Base-by-base conservation (phyloP, 495 filamentous ascomycete genomes). In the Hypoxylon rickii region DNA sequence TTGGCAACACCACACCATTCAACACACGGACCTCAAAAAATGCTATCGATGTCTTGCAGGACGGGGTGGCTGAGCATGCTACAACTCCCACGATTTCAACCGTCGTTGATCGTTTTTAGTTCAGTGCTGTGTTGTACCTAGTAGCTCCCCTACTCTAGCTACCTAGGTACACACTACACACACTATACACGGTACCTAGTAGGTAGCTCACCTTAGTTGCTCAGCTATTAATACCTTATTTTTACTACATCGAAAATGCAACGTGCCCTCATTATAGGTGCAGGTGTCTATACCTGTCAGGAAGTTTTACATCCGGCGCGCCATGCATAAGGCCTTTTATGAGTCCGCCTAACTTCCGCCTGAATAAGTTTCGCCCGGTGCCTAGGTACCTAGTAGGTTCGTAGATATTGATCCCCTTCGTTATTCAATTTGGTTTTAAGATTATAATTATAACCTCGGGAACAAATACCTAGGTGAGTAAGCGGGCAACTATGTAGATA, bases 31-130 rank as follows among this genome's bases (percentile, higher is more conserved):
- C 36, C 15, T 24, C 4, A 4, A 10, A 52, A 4, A 10, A 52
- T 44, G 46, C 41, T 59, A 55, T 58, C 54, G 60, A 64, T 64
- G 60, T 64, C 60, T 64, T 64, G 60, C 60, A 64, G 60, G 49
- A 57, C 59, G 53, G 59, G 60, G 55, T 64, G 60, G 60, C 55
- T 64, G 60, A 55, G 53, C 59, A 57, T 44, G 51, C 51, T 47
- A 52, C 47, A 50, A 48, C 26, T 50, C 59, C 32, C 22, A 41
- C 21, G 18, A 26, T 16, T 13, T 49, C 36, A 40, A 24, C 32
- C n/a, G n/a, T n/a, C n/a, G n/a, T n/a, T n/a, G n/a, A 17, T 39
- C 10, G 24, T 29, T 29, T 29, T 29, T 29, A 29, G 10, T 22
- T n/a, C n/a, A n/a, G n/a, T n/a, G n/a, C n/a, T n/a, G n/a, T n/a